These are phyloP conservation scores for Didymella lethalis DNA, from an alignment of 2,329 filamentous ascomycete genomes.

Conservation along the genomic window DNA sequence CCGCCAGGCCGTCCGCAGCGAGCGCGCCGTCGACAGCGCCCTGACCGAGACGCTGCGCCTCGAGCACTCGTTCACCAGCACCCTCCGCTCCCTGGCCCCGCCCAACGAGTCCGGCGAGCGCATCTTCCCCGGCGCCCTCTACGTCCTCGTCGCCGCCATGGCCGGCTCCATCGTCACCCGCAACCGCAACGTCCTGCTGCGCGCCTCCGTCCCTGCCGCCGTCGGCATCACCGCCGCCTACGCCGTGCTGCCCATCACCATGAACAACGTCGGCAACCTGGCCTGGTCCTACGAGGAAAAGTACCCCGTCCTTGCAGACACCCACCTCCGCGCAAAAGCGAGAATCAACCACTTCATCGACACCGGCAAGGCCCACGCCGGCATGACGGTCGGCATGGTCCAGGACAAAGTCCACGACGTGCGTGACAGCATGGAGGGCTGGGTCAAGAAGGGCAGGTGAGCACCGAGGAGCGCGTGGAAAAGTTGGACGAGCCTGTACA, in stretches of 20 bases:
- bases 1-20: slow-evolving; percentile 73
- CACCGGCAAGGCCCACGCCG: slow-evolving; percentile 77
- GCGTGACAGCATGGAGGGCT: slow-evolving; percentile 80
- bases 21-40: slow-evolving; percentile 82
- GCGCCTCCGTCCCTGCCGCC: slow-evolving; percentile 76
- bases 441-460: slow-evolving; percentile 91
- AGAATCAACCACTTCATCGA: slow-evolving; percentile 72
- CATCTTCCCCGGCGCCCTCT: slow-evolving; percentile 87
- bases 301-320: slow-evolving; percentile 81
- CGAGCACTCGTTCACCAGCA: slow-evolving; percentile 89
- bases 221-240: slow-evolving; percentile 85
- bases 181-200: slow-evolving; percentile 84
- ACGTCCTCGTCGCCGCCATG: slow-evolving; percentile 94
- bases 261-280: slow-evolving; percentile 84
- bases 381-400: slow-evolving; percentile 74
- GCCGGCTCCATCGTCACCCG: slow-evolving; percentile 89
- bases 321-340: slow-evolving; percentile 76
- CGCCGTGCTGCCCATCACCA: slow-evolving; percentile 86
- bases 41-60: slow-evolving; percentile 83
- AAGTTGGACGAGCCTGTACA: slow-evolving; percentile 15
- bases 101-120: slow-evolving; percentile 84
- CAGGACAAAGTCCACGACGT: slow-evolving; percentile 81
- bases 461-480: slow-evolving; percentile 3
- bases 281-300: slow-evolving; percentile 93
- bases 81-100: slow-evolving; percentile 86